phyloP scores from a whole-genome alignment of 352 stramenopile species.

The Globisporangium paroecandrum region DNA sequence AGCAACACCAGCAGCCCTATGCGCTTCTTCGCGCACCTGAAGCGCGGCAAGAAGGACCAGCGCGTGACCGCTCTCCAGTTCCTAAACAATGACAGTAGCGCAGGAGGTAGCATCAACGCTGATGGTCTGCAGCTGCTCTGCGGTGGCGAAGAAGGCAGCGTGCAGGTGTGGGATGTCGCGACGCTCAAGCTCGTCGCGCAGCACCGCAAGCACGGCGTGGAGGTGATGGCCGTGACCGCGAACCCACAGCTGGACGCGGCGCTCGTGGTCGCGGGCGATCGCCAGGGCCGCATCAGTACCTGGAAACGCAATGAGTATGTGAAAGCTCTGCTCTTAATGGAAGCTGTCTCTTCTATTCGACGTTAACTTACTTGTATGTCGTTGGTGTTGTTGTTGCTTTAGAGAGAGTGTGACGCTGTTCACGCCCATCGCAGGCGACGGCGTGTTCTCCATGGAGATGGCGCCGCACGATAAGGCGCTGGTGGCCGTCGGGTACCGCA shows the following conservation, averaged over 20 bases:
- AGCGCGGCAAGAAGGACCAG: conserved; percentile 51
- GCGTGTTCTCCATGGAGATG: conserved; percentile 52
- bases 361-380: background rate
- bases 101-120: background rate
- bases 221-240: conserved; percentile 47
- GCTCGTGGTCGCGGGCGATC: conserved; percentile 59
- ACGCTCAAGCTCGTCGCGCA: conserved; percentile 48
- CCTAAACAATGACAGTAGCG: conserved; percentile 26
- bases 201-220: conserved; percentile 59
- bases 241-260: conserved; percentile 30
- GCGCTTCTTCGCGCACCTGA: conserved; percentile 47
- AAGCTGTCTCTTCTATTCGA: background rate
- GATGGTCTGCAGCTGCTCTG: conserved; percentile 43
- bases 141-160: conserved; percentile 58
- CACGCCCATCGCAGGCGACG: conserved; percentile 46
- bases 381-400: background rate
- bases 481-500: conserved; percentile 69
- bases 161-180: conserved; percentile 73
- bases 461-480: conserved; percentile 47
- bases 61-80: conserved; percentile 61
- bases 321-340: background rate
- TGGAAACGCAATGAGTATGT: conserved; percentile 43
- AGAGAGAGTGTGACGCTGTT: conserved; percentile 45
- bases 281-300: conserved; percentile 48
- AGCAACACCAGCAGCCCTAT: background rate